Conservation (phyloP, 805 yeast species). For the Starmerella geochares region DNA sequence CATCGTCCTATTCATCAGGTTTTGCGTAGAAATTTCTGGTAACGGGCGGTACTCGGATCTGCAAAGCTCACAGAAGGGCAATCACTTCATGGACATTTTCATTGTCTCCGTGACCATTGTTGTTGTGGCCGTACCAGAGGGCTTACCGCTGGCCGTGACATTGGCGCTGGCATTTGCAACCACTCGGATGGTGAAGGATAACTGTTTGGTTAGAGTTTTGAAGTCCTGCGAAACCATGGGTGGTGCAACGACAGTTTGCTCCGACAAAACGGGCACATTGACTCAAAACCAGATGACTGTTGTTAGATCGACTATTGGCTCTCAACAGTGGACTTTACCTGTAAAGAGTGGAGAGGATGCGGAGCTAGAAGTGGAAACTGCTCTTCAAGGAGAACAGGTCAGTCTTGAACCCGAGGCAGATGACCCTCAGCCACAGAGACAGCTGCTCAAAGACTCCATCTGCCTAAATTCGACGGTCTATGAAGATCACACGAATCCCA, state of each 20-base stretch:
- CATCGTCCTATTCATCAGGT: conserved; percentile 66
- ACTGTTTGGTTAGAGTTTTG: conserved; percentile 86
- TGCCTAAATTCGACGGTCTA: conserved; percentile 82
- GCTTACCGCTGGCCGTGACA: conserved; percentile 94
- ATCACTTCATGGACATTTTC: conserved; percentile 69
- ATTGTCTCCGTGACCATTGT: conserved; percentile 86
- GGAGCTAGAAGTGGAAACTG: conserved; percentile 1
- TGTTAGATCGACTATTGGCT: conserved; percentile 59
- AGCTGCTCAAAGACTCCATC: conserved; percentile 46
- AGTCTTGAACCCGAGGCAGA: background rate
- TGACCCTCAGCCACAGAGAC: background rate
- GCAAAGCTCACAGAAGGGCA: conserved; percentile 66
- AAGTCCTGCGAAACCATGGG: conserved; percentile 98
- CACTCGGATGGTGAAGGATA: conserved; percentile 93
- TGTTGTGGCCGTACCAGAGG: conserved; percentile 99
- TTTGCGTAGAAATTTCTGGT: conserved; percentile 48
- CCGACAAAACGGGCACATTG: conserved; percentile 94
- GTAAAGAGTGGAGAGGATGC: background rate
- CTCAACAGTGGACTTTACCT: conserved; percentile 28
- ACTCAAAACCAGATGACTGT: conserved; percentile 92
- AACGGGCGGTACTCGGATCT: conserved; percentile 32
- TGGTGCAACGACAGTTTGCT: conserved; percentile 91
- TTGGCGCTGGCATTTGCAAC: conserved; percentile 96
- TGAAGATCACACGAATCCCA: conserved; percentile 41
- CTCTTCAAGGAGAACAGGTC: conserved; percentile 5